These are phyloP conservation scores for Paramecium bursaria DNA, from an alignment of 73 alveolate genomes.

Conservation along the genomic window DNA sequence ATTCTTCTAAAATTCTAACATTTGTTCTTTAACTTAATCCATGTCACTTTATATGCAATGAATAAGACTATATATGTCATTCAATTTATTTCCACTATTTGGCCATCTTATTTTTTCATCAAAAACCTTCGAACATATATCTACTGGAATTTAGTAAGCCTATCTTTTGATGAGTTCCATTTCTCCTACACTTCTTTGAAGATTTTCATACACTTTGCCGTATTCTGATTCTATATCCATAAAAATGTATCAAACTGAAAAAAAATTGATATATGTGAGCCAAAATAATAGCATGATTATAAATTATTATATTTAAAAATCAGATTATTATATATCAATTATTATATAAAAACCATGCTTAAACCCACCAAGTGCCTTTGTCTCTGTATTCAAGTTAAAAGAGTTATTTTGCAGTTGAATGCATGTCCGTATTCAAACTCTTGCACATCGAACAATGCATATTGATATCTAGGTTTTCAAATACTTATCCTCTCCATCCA, in stretches of 20 bases:
- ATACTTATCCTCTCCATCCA: conserved; percentile 53
- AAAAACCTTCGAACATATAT: conserved; percentile 9
- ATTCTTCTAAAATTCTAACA: neutral
- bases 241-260: too few relatives aligned
- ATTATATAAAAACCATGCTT: conserved; percentile 46
- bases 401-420: conserved; percentile 11
- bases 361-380: conserved; percentile 60
- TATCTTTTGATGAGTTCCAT: neutral
- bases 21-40: neutral
- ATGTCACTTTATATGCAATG: neutral
- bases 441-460: neutral
- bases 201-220: neutral
- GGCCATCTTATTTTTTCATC: neutral
- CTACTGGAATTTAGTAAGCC: conserved; percentile 41
- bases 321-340: conserved; percentile 11
- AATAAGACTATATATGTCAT: neutral
- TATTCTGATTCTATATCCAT: conserved; percentile 43
- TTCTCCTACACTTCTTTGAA: neutral
- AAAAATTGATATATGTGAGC: too few relatives aligned
- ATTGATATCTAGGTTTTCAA: neutral
- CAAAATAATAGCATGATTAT: too few relatives aligned
- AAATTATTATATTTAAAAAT: too few relatives aligned
- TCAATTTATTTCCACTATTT: neutral
- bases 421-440: conserved; percentile 31
- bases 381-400: conserved; percentile 45